Evolutionary conservation across 805 yeast genomes (phyloP), one percentile per base, ranked within the genome.

Genomic region (Teunomyces aglyptinius): DNA sequence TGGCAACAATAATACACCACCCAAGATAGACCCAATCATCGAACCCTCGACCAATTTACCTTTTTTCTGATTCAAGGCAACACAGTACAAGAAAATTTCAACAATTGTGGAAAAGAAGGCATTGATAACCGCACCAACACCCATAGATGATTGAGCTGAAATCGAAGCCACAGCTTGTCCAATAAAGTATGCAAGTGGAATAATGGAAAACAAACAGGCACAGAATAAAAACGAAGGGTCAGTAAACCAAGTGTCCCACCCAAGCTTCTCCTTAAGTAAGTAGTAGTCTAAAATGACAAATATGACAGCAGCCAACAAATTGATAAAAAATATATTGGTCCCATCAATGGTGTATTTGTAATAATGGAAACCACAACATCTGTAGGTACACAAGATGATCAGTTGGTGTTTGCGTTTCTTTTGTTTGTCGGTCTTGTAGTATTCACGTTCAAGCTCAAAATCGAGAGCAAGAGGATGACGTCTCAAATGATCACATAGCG

Each of bases 141-240:
- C 97, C 99, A 94, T 94, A 0, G 97, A 91, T 0, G 97, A 89
- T 69, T 94, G 99, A 0, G 99, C 98, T 5, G 96, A 87, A 49
- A 94, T 94, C 2, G 98, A 91, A 0, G 99, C 99, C n/a, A 94
- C 99, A 5, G 98, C 98, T 66, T 92, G 98, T 3, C 99, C 99
- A 56, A 94, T 91, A 67, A 90, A 94, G 62, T 94, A 92, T 0
- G 99, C 98, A 54, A 94, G 73, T 5, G 99, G 99, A 31, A 94
- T 80, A 48, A 94, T 89, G 1, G 97, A 87, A 41, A 86, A 74
- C 48, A 94, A 68, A 63, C 97, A 86, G 13, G 89, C 68, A 38
- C 81, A 72, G 58, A 94, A 94, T 38, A 89, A 77, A 18, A 83
- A 66, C 0, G 83, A 73, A 15, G 90, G 80, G 57, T 83, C 72